Base-by-base conservation (phyloP, 495 filamentous ascomycete species). In the Poronia punctata region DNA sequence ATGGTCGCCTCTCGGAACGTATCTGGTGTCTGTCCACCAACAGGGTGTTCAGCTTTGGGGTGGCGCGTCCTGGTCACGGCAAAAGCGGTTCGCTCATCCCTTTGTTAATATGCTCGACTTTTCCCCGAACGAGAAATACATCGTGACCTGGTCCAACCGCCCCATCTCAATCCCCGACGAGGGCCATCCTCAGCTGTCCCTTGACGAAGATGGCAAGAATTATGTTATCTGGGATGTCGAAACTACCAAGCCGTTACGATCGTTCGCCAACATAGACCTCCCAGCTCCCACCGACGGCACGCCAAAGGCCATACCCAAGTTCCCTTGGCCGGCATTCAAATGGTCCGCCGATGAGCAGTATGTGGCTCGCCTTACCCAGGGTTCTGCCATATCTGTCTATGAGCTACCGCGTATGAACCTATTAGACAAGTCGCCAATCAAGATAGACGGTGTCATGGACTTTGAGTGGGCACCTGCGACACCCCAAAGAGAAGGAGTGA, bases 311-410 rank as follows among this genome's bases (percentile, higher is more conserved):
- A 82, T 80, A 8, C 84, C 86, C 66, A 96, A 96, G 74, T 80
- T 93, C 38, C 85, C 89, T 50, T 98, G 92, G 92, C 92, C 92
- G 17, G 88, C 90, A 9, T 98, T 98, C 76, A 98, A 98, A 66
- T 98, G 92, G 92, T 95, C 90, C 31, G 69, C 92, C 4, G 92
- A 98, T 56, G 87, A 95, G 70, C 89, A 89, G 61, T 98, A 96
- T 61, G 88, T 96, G 31, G 92, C 92, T 3, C 78, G 92, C 30
- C 81, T 97, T 68, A 85, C 81, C 38, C 90, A 86, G 40, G 84
- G 82, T 43, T 78, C 88, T 46, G 84, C 86, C 19, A 87, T 98
- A 56, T 93, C 88, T 26, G 81, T 97, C 52, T 98, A 95, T 64
- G 92, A 97, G 61, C 68, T 90, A 5, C 92, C 92, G 11, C 77